Percentiles rank a stretch among this genome's conserved stretches.
Evolutionary conservation across 495 filamentous ascomycete species (phyloP).

Genomic region (Cudoniella acicularis): DNA sequence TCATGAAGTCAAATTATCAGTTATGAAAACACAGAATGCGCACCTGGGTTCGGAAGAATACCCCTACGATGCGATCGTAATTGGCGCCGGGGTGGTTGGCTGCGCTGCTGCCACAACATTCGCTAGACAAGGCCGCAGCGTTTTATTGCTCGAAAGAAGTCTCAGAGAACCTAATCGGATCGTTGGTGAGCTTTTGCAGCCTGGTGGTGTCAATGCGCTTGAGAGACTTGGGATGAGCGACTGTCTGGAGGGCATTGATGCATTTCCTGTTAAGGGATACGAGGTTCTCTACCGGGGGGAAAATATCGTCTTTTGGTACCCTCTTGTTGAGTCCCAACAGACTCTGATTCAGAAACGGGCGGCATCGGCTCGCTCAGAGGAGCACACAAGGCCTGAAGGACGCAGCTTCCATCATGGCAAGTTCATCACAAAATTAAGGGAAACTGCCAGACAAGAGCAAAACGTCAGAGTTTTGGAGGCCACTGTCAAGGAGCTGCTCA

Average conservation of each 20-base stretch:
- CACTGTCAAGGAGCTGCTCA: constrained; percentile 57
- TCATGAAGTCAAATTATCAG: too few relatives aligned
- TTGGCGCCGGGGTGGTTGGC: constrained; percentile 85
- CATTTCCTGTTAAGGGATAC: constrained; percentile 75
- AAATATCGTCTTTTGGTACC: constrained; percentile 72
- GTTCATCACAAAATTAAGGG: constrained; percentile 69
- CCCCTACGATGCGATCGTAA: constrained; percentile 67
- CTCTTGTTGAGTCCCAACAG: constrained; percentile 24
- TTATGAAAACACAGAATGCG: too few relatives aligned
- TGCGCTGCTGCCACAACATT: constrained; percentile 77
- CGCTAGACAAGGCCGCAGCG: constrained; percentile 78
- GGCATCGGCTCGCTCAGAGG: too few relatives aligned
- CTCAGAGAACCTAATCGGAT: constrained; percentile 93
- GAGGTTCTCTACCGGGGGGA: constrained; percentile 77
- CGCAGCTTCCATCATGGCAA: constrained; percentile 76
- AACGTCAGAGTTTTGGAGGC: constrained; percentile 70
- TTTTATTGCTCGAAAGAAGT: constrained; percentile 79
- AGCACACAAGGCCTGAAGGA: constrained; percentile 56
- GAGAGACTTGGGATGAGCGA: constrained; percentile 69
- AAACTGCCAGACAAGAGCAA: constrained; percentile 55
- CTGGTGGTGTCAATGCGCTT: constrained; percentile 79
- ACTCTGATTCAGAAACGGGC: too few relatives aligned
- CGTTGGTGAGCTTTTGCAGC: constrained; percentile 90
- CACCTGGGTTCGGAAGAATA: not conserved
- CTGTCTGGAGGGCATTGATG: constrained; percentile 89